Percentiles rank a stretch among this genome's conserved stretches.
Conservation (phyloP, 768 basidiomycete species). For the Agrocybe chaxingu region DNA sequence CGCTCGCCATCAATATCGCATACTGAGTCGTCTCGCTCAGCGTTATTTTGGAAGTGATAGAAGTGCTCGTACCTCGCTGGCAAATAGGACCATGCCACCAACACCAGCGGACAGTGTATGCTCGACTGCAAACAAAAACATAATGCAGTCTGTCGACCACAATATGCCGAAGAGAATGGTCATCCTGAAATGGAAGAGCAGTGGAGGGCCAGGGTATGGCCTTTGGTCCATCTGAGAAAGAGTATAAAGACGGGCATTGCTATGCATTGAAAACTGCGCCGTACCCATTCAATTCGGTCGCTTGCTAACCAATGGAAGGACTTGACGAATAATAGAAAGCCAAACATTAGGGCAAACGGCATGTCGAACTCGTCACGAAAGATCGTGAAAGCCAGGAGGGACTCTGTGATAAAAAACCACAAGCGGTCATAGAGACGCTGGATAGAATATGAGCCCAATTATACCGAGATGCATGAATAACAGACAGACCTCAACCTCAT, state of each 20-base stretch:
- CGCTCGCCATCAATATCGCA: constrained; percentile 81
- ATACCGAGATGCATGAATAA: background rate
- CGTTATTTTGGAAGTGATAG: constrained; percentile 1
- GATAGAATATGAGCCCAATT: background rate
- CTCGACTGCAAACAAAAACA: constrained; percentile 80
- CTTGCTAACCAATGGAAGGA: constrained; percentile 97
- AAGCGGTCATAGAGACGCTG: constrained; percentile 93
- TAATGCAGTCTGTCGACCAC: constrained; percentile 68
- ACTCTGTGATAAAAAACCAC: constrained; percentile 98
- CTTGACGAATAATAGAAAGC: constrained; percentile 90
- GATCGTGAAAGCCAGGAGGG: constrained; percentile 92
- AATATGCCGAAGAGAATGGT: constrained; percentile 69
- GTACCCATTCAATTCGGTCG: constrained; percentile 95
- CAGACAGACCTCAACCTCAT: constrained; percentile 79
- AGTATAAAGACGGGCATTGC: constrained; percentile 4
- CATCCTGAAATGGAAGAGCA: constrained; percentile 86
- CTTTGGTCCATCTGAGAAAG: constrained; percentile 91
- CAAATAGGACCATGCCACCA: constrained; percentile 92
- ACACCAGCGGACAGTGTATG: constrained; percentile 77
- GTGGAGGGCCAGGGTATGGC: constrained; percentile 79
- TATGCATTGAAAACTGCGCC: background rate
- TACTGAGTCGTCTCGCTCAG: constrained; percentile 51
- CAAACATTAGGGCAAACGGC: constrained; percentile 92
- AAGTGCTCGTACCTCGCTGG: constrained; percentile 69
- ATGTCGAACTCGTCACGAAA: constrained; percentile 94